phyloP scores from a whole-genome alignment of 2,329 filamentous ascomycete species.

The Neopestalotiopsis sp. region DNA sequence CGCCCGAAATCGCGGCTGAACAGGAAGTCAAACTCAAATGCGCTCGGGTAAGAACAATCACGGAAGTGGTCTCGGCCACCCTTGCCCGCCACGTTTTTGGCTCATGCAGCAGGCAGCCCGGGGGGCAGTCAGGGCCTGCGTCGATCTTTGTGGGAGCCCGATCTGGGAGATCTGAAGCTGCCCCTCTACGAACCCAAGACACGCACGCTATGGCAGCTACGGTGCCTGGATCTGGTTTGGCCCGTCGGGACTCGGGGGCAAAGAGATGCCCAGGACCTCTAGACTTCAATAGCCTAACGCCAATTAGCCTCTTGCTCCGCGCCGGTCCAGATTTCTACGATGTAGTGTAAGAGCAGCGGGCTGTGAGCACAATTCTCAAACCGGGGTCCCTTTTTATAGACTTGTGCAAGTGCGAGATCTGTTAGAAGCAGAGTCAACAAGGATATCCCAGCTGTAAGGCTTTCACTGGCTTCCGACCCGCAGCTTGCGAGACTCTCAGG shows the following conservation, averaged over 20 bases:
- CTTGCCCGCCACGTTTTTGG: conserved; percentile 11
- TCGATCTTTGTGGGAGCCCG: background rate
- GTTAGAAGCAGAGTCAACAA: background rate
- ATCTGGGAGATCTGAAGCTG: conserved; percentile 1
- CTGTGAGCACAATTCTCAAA: background rate
- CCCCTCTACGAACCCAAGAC: background rate
- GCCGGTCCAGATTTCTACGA: too few relatives aligned
- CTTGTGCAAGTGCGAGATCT: background rate
- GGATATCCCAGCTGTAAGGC: conserved; percentile 12
- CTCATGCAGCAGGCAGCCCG: background rate
- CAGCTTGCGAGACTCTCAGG: conserved; percentile 10
- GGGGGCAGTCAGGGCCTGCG: background rate
- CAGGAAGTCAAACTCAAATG: background rate
- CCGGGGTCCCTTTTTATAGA: conserved; percentile 17
- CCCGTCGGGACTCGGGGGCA: too few relatives aligned
- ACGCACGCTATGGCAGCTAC: background rate
- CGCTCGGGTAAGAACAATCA: background rate
- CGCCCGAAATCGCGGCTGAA: background rate
- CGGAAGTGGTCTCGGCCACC: conserved; percentile 6
- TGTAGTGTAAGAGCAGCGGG: too few relatives aligned
- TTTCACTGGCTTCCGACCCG: background rate
- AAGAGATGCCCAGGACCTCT: too few relatives aligned
- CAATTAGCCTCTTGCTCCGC: conserved; percentile 9
- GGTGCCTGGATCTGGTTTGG: too few relatives aligned
- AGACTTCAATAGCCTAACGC: conserved; percentile 5